Evolutionary conservation across 1,139 yeast genomes (phyloP), one percentile per base, ranked within the genome.

Genomic region (Candida buenavistaensis): DNA sequence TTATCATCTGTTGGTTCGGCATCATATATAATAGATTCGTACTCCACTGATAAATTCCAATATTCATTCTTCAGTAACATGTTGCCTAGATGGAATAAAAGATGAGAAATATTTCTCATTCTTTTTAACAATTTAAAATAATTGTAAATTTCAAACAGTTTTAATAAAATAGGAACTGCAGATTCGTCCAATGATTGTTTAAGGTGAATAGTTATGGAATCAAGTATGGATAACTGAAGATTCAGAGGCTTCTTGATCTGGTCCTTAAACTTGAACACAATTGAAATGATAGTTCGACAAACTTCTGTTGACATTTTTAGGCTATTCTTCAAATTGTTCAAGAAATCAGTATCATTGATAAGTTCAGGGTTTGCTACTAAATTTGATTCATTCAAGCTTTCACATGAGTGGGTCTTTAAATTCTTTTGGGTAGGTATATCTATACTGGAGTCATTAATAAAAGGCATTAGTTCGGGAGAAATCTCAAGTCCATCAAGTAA

Each of bases 41-140:
- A 47, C 0, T 45, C 49, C 14, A 60, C 37, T 6, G 59, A 43
- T 5, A 43, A 15, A 13, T 40, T 41, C 48, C 56, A 51, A 16
- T 33, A 38, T 1, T 28, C 24, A 7, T 35, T 14, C 11, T 36
- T 34, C 6, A 27, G 31, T 7, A 38, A 26, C 20, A 38, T 45
- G 14, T 35, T 46, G 6, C 59, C 53, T 15, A 50, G 32, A 28
- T 47, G 54, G 37, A 37, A 57, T 20, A 51, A 40, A 4, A 62
- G 33, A 39, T 57, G 55, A 4, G 67, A 55, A 4, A 62, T 32
- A 39, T 61, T 61, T 35, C 60, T 47, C 7, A 64, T 48, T 32
- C 71, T 44, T 36, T 59, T 62, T 6, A 35, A 28, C 33, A 61
- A 61, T 7, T 48, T 47, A 40, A 51, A 55, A 14, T 46, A 42